phyloP scores from a whole-genome alignment of 768 basidiomycete species.

The Fibroporia radiculosa region DNA sequence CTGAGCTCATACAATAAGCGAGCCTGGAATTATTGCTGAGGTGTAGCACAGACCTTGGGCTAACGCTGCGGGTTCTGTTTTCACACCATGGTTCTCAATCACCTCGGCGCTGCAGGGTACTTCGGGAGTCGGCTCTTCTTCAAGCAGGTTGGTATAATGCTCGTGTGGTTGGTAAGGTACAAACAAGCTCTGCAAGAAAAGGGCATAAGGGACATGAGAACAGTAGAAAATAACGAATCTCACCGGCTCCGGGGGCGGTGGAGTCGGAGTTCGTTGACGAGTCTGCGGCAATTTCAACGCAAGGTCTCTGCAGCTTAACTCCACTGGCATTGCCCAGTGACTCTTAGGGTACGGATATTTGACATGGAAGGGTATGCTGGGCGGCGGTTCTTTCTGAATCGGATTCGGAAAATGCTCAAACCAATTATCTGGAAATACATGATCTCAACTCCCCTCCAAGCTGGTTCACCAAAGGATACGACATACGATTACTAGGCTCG shows the following conservation, averaged over 20 bases:
- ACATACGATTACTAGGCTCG: conserved; percentile 19
- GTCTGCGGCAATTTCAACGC: conserved; percentile 11
- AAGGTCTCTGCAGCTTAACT: conserved; percentile 11
- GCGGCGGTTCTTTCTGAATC: conserved; percentile 9
- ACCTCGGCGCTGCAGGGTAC: background rate
- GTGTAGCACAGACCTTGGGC: background rate
- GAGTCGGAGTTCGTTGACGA: conserved; percentile 11
- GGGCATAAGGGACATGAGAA: background rate
- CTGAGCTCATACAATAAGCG: background rate
- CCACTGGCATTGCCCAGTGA: conserved; percentile 12
- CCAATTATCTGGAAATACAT: conserved; percentile 16
- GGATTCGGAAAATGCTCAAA: conserved; percentile 1
- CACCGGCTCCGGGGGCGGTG: conserved; percentile 2
- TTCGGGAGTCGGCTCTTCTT: background rate
- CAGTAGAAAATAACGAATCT: background rate
- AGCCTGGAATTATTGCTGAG: background rate
- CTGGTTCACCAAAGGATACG: background rate
- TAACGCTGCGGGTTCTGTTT: background rate
- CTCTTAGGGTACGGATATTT: conserved; percentile 17
- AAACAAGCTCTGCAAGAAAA: conserved; percentile 6
- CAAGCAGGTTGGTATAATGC: conserved; percentile 2
- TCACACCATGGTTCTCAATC: conserved; percentile 1
- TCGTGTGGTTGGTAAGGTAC: conserved; percentile 11
- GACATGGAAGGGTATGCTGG: conserved; percentile 12
- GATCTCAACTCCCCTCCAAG: background rate